Base-by-base conservation (phyloP, 306 rosid genomes). In the Ziziphus jujuba region DNA sequence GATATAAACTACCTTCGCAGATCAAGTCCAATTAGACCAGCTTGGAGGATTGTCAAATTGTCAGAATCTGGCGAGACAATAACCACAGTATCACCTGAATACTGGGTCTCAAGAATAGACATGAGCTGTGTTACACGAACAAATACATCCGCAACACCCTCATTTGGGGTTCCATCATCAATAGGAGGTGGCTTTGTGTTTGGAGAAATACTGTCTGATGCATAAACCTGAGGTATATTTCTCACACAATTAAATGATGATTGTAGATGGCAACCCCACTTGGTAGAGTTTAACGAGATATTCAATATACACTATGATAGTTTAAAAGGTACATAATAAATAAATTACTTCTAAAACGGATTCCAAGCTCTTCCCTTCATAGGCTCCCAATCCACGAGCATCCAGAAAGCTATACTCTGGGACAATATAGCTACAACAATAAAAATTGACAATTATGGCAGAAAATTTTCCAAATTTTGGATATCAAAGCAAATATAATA, bases 41-140 rank as follows among this genome's bases (percentile, higher is more conserved):
- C 93, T 69, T 86, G 96, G 25, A 93, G 96, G 77, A 90, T 45
- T 47, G 96, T 77, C 78, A 90, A 77, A 57, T 93, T 93, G 73
- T 93, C 97, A 14, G 98, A 93, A 82, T 90, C 95, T 15, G 98
- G 98, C 0, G 98, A 93, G 72, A 93, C 96, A 58, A 90, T 90
- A 21, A 90, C 71, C 56, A 93, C 87, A 0, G 97, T 93, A 67
- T 90, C 95, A 10, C 78, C 97, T 7, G 88, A 80, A 72, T 90
- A 88, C 28, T 90, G 96, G 34, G 96, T 93, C 86, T 93, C 95
- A 6, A 93, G 96, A 67, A 90, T 88, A 10, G 98, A 93, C 97
- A 93, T 93, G 67, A 93, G 97, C 60, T 93, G 98, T 28, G 81
- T 86, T 50, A 93, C 91, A 7, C 97, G 85, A 75, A 90, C 97